Evolutionary conservation across 169 alveolate species (phyloP).

Genomic region (Plasmodium gonderi): DNA sequence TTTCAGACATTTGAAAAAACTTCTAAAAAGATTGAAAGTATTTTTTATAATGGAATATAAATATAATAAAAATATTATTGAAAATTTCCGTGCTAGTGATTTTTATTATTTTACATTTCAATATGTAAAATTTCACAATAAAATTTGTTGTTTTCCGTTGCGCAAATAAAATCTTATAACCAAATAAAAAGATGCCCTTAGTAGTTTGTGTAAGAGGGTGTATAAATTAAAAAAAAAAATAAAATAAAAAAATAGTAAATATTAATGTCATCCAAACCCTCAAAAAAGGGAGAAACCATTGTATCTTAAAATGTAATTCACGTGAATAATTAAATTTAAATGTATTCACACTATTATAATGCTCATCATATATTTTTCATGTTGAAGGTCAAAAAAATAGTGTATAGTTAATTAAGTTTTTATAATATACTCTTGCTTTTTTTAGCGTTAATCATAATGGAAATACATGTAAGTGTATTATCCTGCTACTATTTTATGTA

Average conservation of each 20-base stretch:
- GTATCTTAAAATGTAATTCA: background rate
- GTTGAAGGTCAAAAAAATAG: background rate
- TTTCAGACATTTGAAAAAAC: background rate
- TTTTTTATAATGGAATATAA: background rate
- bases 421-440: background rate
- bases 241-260: background rate
- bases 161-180: background rate
- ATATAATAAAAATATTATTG: background rate
- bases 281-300: background rate
- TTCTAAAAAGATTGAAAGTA: background rate
- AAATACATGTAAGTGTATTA: background rate
- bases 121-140: background rate
- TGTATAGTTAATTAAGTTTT: background rate
- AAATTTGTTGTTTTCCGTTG: background rate
- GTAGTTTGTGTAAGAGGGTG: background rate
- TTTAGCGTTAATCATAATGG: background rate
- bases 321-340: background rate
- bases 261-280: background rate
- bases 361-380: background rate
- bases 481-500: background rate
- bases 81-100: background rate
- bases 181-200: background rate
- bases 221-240: background rate
- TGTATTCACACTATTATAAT: background rate
- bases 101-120: background rate